Base-by-base conservation (phyloP, 2,329 filamentous ascomycete species). In the Colletotrichum acutatum region DNA sequence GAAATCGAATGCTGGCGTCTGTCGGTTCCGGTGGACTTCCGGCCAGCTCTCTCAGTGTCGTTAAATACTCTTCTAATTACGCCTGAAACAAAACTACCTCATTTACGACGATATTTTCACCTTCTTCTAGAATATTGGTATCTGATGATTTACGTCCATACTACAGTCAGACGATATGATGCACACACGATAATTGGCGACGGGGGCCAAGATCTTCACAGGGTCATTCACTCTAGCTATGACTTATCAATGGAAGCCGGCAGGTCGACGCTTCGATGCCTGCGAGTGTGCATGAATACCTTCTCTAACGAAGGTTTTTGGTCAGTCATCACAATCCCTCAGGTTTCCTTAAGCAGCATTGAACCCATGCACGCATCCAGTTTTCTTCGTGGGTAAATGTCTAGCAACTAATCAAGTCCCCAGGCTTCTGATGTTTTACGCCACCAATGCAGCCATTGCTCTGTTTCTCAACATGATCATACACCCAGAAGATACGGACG, bases 1-100 rank as follows among this genome's bases (percentile, higher is more conserved):
- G 79, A 81, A n/a, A 75, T 81, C 22, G 80, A 81, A 60, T 71
- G 72, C n/a, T 81, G 80, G 80, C 74, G 80, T 5, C 54, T 80
- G n/a, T 77, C 78, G 0, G 65, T 81, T 1, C 76, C 71, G 0
- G 2, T 28, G 1, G 59, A 70, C 11, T 72, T 76, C 4, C 71
- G 74, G 3, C 75, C 74, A 2, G 56, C 49, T 3, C 37, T 68
- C 1, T 71, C 68, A 6, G 28, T 66, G 3, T 56, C 49, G 4
- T 52, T 49, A 0, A 46, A 57, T 19, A 57, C 26, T 4, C 34
- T 57, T n/a, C 24, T 26, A 4, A 19, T 22, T 4, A 19, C 22
- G 14, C 34, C 57, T 1, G 57, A 46, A 3, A 42, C 19, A 22
- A 46, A 4, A 12, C 0, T 14, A 0, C 28, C 34, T 5, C 57